A percentile compares a stretch with the other conserved stretches of the same genome.
Conservation (phyloP, 2,329 filamentous ascomycete genomes). For the Pseudocercospora crystallina region DNA sequence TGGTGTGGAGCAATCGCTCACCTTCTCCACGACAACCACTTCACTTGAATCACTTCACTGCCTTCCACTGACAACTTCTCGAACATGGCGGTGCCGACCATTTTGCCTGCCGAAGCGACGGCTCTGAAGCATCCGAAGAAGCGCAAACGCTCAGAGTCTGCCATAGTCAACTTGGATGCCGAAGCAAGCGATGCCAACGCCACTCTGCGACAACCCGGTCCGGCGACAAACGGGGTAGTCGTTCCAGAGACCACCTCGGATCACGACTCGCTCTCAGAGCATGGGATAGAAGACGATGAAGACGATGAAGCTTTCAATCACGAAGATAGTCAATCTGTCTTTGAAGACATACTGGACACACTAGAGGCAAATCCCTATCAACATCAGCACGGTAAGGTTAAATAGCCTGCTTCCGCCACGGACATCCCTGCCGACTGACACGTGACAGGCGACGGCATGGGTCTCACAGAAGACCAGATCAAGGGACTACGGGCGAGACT, state of each 20-base stretch:
- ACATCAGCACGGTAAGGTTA: too few species aligned
- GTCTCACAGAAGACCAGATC: constrained; percentile 14
- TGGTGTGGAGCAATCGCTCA: too few species aligned
- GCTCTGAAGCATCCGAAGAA: constrained; percentile 18
- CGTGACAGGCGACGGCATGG: constrained; percentile 16
- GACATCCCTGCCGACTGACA: constrained; percentile 8
- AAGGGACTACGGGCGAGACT: constrained; percentile 42
- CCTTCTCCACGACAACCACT: too few species aligned
- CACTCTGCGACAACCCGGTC: too few species aligned
- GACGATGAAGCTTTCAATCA: neutral
- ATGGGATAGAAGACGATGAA: neutral
- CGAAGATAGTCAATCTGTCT: constrained; percentile 10
- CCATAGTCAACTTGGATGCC: neutral
- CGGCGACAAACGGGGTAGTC: too few species aligned
- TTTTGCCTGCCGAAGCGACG: constrained; percentile 17
- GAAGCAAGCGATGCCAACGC: too few species aligned
- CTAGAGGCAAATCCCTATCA: too few species aligned
- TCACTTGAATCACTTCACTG: too few species aligned
- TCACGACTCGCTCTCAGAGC: neutral
- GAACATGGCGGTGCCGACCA: constrained; percentile 20
- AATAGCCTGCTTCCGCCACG: neutral
- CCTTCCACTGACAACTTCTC: too few species aligned
- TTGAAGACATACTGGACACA: constrained; percentile 15
- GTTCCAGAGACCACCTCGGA: too few species aligned
- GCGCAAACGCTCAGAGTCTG: neutral